A percentile compares a stretch with the other conserved stretches of the same genome.
Evolutionary conservation across 257 asterid species (phyloP).

Genomic region (Cruciata laevipes): DNA sequence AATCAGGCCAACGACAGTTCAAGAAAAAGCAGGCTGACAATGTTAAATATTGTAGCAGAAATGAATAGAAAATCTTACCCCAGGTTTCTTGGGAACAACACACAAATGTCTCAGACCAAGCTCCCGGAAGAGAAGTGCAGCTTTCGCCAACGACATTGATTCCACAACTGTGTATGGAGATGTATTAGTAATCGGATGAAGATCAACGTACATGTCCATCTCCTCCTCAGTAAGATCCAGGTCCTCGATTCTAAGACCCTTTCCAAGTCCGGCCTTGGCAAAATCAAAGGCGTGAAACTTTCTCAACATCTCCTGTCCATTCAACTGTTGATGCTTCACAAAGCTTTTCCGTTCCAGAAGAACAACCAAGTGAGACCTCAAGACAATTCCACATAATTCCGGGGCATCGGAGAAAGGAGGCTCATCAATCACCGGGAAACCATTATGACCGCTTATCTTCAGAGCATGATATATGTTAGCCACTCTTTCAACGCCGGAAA

Average conservation of each 20-base stretch:
- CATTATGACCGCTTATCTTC: constrained; percentile 59
- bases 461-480: constrained; percentile 62
- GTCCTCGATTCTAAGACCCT: constrained; percentile 83
- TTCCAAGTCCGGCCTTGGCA: constrained; percentile 88
- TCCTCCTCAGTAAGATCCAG: constrained; percentile 59
- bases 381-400: constrained; percentile 72
- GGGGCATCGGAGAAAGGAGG: constrained; percentile 82
- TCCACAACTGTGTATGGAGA: constrained; percentile 94
- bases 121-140: constrained; percentile 74
- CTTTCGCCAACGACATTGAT: constrained; percentile 95
- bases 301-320: constrained; percentile 40
- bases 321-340: constrained; percentile 35
- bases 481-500: constrained; percentile 74
- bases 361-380: constrained; percentile 84
- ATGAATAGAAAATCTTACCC: constrained; percentile 37
- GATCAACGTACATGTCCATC: constrained; percentile 90
- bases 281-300: constrained; percentile 66
- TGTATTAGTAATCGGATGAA: constrained; percentile 80
- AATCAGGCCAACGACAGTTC: neutral
- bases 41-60: neutral
- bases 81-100: constrained; percentile 77
- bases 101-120: constrained; percentile 91
- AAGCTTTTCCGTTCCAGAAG: constrained; percentile 59
- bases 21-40: no score
- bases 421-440: constrained; percentile 82